A percentile compares a stretch with the other conserved stretches of the same genome.
Conservation (phyloP, 2,329 filamentous ascomycete species). For the Colletotrichum australisinense region DNA sequence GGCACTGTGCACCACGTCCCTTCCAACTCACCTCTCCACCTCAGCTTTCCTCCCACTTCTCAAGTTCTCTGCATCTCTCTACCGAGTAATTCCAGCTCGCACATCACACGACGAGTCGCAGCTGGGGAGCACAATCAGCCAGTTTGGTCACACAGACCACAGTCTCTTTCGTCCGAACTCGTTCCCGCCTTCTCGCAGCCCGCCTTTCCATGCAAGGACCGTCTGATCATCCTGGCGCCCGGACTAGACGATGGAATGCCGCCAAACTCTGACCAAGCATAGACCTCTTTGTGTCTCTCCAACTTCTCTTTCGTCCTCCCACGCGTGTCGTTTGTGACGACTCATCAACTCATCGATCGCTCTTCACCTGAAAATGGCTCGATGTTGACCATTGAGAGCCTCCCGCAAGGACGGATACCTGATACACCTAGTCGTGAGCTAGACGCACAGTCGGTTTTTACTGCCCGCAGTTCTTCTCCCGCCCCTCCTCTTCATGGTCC, state of each 20-base stretch:
- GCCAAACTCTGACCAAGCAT: slow-evolving; percentile 8
- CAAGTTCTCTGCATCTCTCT: neutral
- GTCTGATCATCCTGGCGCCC: slow-evolving; percentile 9
- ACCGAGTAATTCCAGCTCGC: too few species aligned
- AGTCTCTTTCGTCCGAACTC: slow-evolving; percentile 11
- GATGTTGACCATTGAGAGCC: neutral
- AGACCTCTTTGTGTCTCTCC: neutral
- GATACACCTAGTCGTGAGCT: slow-evolving; percentile 19
- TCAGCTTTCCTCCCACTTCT: neutral
- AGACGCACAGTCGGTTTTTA: slow-evolving; percentile 5
- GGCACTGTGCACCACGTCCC: neutral
- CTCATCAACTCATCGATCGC: neutral
- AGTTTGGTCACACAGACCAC: slow-evolving; percentile 1
- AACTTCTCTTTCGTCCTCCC: neutral
- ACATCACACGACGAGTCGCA: neutral
- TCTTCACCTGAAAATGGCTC: slow-evolving; percentile 5
- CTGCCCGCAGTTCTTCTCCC: slow-evolving; percentile 2
- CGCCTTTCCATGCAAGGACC: slow-evolving; percentile 5
- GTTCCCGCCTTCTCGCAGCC: neutral
- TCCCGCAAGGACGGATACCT: slow-evolving; percentile 15
- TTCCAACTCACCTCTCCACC: neutral
- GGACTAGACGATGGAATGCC: neutral
- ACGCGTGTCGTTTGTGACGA: neutral
- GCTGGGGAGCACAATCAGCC: neutral
- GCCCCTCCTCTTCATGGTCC: neutral